These are phyloP conservation scores for Boletus rubroflammeus DNA, from an alignment of 768 basidiomycete genomes.

Conservation along the genomic window DNA sequence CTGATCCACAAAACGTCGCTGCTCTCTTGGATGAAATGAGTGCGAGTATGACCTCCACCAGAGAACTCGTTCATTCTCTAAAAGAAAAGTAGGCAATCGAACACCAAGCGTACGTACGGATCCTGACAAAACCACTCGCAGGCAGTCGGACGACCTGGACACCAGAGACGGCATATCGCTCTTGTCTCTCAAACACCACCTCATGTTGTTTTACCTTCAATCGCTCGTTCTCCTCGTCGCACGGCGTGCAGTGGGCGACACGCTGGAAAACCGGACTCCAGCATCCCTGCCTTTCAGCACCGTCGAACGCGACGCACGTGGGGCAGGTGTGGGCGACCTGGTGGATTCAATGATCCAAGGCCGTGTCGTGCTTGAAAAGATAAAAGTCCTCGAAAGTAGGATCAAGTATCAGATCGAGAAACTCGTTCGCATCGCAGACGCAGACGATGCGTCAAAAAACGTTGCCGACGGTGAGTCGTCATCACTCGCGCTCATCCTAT, in stretches of 20 bases:
- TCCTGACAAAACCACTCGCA: slow-evolving; percentile 21
- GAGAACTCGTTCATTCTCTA: slow-evolving; percentile 52
- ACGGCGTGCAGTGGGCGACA: slow-evolving; percentile 66
- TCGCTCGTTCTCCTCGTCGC: slow-evolving; percentile 71
- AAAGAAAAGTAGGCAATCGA: slow-evolving; percentile 47
- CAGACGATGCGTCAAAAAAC: slow-evolving; percentile 52
- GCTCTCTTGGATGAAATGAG: slow-evolving; percentile 53
- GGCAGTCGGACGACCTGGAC: slow-evolving; percentile 40
- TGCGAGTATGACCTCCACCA: slow-evolving; percentile 55
- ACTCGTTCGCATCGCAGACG: slow-evolving; percentile 72
- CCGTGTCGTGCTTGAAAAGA: slow-evolving; percentile 84
- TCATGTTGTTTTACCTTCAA: slow-evolving; percentile 82
- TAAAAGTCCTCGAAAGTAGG: slow-evolving; percentile 75
- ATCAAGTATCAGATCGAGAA: slow-evolving; percentile 98
- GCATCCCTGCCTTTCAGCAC: slow-evolving; percentile 52
- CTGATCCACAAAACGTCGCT: slow-evolving; percentile 19
- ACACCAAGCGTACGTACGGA: background rate
- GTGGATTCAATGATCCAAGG: slow-evolving; percentile 78
- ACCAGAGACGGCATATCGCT: slow-evolving; percentile 84
- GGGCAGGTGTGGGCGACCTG: slow-evolving; percentile 62
- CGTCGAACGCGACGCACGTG: slow-evolving; percentile 50
- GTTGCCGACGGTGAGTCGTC: slow-evolving; percentile 55
- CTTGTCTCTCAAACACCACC: slow-evolving; percentile 80
- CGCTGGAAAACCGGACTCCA: slow-evolving; percentile 48
- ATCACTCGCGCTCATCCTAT: background rate